A percentile compares a stretch with the other conserved stretches of the same genome.
Conservation (phyloP, 768 basidiomycete species). For the Lentinula aciculospora region DNA sequence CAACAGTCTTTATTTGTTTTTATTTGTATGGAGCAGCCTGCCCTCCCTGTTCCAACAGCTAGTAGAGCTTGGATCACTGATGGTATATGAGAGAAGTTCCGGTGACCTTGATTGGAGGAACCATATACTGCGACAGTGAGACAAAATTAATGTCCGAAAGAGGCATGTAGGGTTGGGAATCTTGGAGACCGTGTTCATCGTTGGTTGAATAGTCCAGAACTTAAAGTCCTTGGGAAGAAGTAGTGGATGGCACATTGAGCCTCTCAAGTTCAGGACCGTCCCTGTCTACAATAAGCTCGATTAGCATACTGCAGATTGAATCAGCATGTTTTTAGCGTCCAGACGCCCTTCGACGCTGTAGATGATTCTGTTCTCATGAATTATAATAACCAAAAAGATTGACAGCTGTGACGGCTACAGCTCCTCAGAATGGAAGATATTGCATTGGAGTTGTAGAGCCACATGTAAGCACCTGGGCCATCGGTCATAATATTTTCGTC, state of each 20-base stretch:
- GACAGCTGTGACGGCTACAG: background rate
- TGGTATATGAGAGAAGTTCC: too few relatives aligned
- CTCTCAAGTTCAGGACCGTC: too few relatives aligned
- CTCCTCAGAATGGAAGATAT: background rate
- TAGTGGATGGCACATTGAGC: too few relatives aligned
- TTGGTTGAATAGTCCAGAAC: background rate
- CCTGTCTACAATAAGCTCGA: too few relatives aligned
- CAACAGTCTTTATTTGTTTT: too few relatives aligned
- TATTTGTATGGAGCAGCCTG: too few relatives aligned
- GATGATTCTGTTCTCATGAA: background rate
- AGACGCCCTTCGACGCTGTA: background rate
- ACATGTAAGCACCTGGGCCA: background rate
- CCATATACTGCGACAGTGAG: background rate
- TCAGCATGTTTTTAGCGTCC: too few relatives aligned
- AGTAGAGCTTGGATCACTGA: too few relatives aligned
- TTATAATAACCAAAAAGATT: background rate
- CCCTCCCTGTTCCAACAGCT: too few relatives aligned
- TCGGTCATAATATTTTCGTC: background rate
- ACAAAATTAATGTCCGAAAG: background rate
- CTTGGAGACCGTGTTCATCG: conserved; percentile 2
- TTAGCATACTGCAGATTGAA: too few relatives aligned
- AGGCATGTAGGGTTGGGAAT: background rate
- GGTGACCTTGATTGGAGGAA: background rate
- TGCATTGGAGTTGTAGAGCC: too few relatives aligned
- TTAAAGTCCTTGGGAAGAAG: background rate